A percentile compares a stretch with the other conserved stretches of the same genome.
These are phyloP conservation scores for Ochromonas danica DNA, from an alignment of 108 stramenopile species.

Conservation along the genomic window DNA sequence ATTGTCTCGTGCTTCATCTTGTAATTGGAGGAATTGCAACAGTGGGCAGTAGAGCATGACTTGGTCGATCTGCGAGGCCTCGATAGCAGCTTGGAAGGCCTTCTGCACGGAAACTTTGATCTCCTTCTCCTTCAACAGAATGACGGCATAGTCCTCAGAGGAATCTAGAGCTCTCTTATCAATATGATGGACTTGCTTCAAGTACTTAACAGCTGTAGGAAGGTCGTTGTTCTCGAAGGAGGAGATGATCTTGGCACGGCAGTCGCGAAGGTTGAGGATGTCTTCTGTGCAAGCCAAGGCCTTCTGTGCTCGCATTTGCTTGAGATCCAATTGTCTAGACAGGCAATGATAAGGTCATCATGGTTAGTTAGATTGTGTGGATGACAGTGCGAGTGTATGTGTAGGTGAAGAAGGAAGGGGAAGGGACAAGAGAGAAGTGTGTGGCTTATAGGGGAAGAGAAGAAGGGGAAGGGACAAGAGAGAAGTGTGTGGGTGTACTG, in stretches of 20 bases:
- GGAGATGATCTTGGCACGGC: not conserved
- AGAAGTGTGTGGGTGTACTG: too few relatives aligned
- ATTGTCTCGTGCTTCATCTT: slow-evolving; percentile 24
- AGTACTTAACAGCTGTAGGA: not conserved
- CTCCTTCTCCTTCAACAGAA: slow-evolving; percentile 11
- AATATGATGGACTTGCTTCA: slow-evolving; percentile 3
- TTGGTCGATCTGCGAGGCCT: not conserved
- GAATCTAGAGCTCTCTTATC: not conserved
- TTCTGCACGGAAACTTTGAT: not conserved
- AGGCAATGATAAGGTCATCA: too few relatives aligned
- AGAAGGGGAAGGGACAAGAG: too few relatives aligned
- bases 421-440: too few relatives aligned
- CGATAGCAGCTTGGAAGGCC: slow-evolving; percentile 2
- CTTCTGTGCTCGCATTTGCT: slow-evolving; percentile 20
- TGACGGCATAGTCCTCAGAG: slow-evolving; percentile 12
- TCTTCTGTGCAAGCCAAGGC: slow-evolving; percentile 15
- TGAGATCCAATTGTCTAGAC: slow-evolving; percentile 6
- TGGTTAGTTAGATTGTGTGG: too few relatives aligned
- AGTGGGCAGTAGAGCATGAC: slow-evolving; percentile 26
- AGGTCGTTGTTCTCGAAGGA: slow-evolving; percentile 5
- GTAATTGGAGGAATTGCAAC: slow-evolving; percentile 1
- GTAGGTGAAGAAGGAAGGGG: too few relatives aligned
- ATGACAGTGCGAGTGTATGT: too few relatives aligned
- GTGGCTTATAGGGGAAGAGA: too few relatives aligned
- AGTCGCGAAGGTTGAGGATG: slow-evolving; percentile 8